Conservation (phyloP, 1,284 basidiomycete genomes). For the Pholiota adiposa region DNA sequence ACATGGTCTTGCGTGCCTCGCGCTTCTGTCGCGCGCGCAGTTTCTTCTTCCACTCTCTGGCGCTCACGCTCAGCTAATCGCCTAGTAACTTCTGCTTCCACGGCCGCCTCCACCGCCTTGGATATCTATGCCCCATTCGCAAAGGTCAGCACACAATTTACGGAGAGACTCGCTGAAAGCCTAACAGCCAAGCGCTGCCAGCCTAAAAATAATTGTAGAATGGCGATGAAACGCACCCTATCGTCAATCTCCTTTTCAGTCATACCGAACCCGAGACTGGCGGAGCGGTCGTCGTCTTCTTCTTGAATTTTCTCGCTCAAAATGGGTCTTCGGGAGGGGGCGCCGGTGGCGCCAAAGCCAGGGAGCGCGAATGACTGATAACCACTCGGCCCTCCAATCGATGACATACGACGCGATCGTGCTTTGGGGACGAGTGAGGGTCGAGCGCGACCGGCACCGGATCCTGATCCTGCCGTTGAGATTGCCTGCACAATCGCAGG, state of each 20-base stretch:
- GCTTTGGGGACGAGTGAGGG: constrained; percentile 42
- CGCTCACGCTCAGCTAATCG: constrained; percentile 64
- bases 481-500: constrained; percentile 43
- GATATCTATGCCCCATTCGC: constrained; percentile 53
- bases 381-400: constrained; percentile 28
- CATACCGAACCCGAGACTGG: constrained; percentile 42
- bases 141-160: constrained; percentile 6
- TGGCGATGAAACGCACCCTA: constrained; percentile 46
- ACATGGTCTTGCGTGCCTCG: constrained; percentile 21
- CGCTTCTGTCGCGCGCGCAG: constrained; percentile 26
- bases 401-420: constrained; percentile 36
- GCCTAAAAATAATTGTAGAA: not conserved
- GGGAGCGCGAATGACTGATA: constrained; percentile 41
- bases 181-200: not conserved
- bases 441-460: constrained; percentile 27
- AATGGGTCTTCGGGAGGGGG: constrained; percentile 22
- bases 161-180: not conserved
- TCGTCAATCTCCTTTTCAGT: constrained; percentile 75
- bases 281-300: constrained; percentile 33
- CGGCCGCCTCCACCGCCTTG: constrained; percentile 69
- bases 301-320: constrained; percentile 32
- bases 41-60: constrained; percentile 44
- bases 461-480: constrained; percentile 30
- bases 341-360: constrained; percentile 13
- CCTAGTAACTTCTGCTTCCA: constrained; percentile 74